phyloP scores from a whole-genome alignment of 257 asterid species.

The Petunia axillaris region DNA sequence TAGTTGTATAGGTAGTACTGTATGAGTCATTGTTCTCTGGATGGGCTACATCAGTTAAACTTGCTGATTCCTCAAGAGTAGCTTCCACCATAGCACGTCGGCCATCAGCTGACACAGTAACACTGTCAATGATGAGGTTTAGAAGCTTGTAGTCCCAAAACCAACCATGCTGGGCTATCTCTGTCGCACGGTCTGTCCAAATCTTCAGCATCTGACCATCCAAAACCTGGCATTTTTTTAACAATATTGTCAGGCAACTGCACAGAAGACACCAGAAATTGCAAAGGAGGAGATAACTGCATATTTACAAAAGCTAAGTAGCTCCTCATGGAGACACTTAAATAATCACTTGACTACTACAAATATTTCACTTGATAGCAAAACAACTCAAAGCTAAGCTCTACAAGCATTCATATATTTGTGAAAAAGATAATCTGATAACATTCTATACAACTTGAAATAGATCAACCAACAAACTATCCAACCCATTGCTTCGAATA shows the following conservation, averaged over 20 bases:
- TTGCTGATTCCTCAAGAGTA: slow-evolving; percentile 88
- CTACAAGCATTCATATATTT: slow-evolving; percentile 1
- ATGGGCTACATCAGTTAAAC: slow-evolving; percentile 66
- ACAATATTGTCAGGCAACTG: background rate
- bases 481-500: background rate
- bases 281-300: slow-evolving; percentile 17
- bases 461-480: background rate
- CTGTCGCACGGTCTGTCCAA: slow-evolving; percentile 85
- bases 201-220: slow-evolving; percentile 96
- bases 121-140: slow-evolving; percentile 81
- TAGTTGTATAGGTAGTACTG: slow-evolving; percentile 71
- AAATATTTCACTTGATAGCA: background rate
- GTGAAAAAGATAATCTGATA: background rate
- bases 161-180: slow-evolving; percentile 87
- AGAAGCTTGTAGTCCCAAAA: slow-evolving; percentile 77
- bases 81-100: slow-evolving; percentile 91
- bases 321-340: background rate
- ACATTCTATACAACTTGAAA: background rate
- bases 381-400: background rate
- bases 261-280: background rate
- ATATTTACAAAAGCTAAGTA: background rate
- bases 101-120: slow-evolving; percentile 85
- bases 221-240: slow-evolving; percentile 61
- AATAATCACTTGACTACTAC: background rate
- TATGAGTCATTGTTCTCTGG: slow-evolving; percentile 80